Base-by-base conservation (phyloP, 192 early-diverging fungal genomes). In the Coemansia asiatica region DNA sequence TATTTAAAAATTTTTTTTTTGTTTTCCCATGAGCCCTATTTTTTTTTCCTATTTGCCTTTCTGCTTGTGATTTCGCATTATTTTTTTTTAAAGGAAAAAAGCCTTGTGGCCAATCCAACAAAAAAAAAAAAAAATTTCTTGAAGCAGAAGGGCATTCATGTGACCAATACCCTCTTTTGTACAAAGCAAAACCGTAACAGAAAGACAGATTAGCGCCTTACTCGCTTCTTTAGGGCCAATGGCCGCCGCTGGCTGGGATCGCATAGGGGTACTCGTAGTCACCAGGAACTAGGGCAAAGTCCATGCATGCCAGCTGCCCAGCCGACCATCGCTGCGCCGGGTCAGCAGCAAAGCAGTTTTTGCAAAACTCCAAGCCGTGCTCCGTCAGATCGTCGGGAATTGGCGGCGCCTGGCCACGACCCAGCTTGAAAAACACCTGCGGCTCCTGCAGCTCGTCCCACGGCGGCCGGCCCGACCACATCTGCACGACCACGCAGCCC, bases 401-500 rank as follows among this genome's bases (percentile, higher is more conserved):
- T 6, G 93, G 90, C 23, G 97, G 97, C 22, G 87, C 76, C 57
- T 92, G 87, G 51, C 87, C 88, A 15, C 83, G 89, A 31, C 93
- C 94, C 57, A 97, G 84, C 75, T 92, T 80, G 67, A 86, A 88
- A 66, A 90, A 79, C 58, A 88, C 71, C 63, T 86, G 88, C 46
- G 81, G 84, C 72, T 63, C 75, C 72, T 74, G 65, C 68, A 80
- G 56, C 35, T 63, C 64, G 47, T 67, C 73, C 91, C 91, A 94
- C 8, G 92, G 91, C 61, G 83, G 88, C 15, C 87, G 83, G 19
- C 92, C 95, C 29, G 95, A 91, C 71, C 95, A 89, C 97, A 98
- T 98, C 71, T 98, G 95, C 56, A 98, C 75, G 5, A 94, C 91
- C 8, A 94, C 76, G 66, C 95, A 97, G 27, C 95, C 90, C 49